Conservation (phyloP, 1,139 yeast species). For the Scheffersomyces titani region DNA sequence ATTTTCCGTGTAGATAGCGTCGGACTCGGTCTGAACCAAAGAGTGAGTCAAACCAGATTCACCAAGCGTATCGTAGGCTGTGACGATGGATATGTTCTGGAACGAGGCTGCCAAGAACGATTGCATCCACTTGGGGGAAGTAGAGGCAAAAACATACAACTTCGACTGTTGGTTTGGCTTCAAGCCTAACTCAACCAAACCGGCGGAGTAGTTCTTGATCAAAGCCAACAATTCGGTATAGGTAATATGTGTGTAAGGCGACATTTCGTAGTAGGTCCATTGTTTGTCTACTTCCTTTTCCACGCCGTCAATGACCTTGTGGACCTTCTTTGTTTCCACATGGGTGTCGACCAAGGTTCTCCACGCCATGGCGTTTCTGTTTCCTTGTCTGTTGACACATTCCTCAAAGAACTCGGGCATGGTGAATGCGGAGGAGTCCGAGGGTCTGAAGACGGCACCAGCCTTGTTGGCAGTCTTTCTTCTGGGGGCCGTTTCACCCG, state of each 20-base stretch:
- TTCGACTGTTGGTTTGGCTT: conserved; percentile 60
- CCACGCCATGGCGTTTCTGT: conserved; percentile 69
- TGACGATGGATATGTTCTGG: conserved; percentile 83
- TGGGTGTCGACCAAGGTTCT: conserved; percentile 76
- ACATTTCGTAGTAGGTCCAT: conserved; percentile 84
- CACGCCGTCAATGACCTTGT: conserved; percentile 78
- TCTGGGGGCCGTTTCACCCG: conserved; percentile 91
- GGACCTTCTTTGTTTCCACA: conserved; percentile 71
- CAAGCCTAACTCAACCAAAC: conserved; percentile 75
- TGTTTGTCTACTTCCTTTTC: conserved; percentile 71
- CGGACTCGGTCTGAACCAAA: conserved; percentile 75
- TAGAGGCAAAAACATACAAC: conserved; percentile 81
- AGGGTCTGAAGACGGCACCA: conserved; percentile 57
- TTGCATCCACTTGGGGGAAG: conserved; percentile 90
- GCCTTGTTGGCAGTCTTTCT: conserved; percentile 66
- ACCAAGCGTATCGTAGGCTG: conserved; percentile 97
- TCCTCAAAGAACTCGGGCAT: conserved; percentile 71
- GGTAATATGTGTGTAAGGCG: conserved; percentile 67
- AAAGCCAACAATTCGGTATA: conserved; percentile 57
- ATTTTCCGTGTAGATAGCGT: conserved; percentile 82
- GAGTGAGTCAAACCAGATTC: conserved; percentile 90
- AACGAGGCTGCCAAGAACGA: conserved; percentile 75
- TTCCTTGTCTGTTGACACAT: conserved; percentile 58
- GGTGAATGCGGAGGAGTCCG: conserved; percentile 60
- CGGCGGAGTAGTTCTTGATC: conserved; percentile 66